Conservation (phyloP, 257 asterid genomes). For the Agastache rugosa region DNA sequence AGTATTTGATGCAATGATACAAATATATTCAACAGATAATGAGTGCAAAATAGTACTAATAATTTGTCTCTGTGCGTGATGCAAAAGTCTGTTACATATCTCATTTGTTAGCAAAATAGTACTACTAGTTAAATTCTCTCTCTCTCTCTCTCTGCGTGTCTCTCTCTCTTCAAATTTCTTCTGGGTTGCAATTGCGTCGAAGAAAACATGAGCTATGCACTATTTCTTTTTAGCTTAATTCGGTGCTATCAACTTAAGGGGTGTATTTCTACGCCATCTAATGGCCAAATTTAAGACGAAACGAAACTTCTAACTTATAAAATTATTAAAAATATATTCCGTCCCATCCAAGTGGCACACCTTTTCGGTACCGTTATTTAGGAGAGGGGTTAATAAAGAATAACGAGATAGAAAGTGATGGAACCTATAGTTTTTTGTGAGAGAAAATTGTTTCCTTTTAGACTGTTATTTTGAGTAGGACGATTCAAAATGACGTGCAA, state of each 20-base stretch:
- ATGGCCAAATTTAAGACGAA: neutral
- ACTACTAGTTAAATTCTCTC: neutral
- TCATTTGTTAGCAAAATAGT: constrained; percentile 12
- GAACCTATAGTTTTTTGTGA: too few species aligned
- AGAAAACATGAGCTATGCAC: constrained; percentile 27
- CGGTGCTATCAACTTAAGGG: neutral
- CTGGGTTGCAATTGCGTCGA: neutral
- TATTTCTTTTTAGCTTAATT: constrained; percentile 3
- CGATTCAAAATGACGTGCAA: too few species aligned
- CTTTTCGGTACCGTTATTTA: too few species aligned
- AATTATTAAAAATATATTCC: too few species aligned
- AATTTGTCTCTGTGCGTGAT: neutral
- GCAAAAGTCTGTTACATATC: constrained; percentile 32
- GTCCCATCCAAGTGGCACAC: too few species aligned
- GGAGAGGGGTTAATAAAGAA: too few species aligned
- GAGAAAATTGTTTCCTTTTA: too few species aligned
- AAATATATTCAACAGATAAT: constrained; percentile 1
- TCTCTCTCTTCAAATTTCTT: neutral
- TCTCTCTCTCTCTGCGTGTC: neutral
- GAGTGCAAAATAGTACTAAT: constrained; percentile 9
- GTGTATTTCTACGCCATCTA: neutral
- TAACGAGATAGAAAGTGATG: too few species aligned
- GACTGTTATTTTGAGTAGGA: too few species aligned
- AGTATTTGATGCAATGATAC: neutral
- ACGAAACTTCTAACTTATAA: too few species aligned